phyloP scores from a whole-genome alignment of 768 basidiomycete species.

The Boletus patriciae region DNA sequence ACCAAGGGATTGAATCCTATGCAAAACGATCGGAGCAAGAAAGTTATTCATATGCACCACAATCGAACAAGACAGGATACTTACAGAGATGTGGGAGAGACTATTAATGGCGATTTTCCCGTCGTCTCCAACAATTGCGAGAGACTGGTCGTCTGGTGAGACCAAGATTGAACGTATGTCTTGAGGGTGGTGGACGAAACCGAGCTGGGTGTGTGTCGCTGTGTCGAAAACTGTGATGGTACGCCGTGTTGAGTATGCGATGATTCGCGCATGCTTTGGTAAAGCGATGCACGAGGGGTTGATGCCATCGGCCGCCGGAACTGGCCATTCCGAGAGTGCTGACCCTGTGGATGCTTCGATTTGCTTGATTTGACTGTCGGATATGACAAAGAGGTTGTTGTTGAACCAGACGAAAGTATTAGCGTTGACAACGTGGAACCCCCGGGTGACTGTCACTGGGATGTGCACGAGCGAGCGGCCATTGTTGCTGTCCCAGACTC shows the following conservation, averaged over 20 bases:
- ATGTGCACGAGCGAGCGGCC: neutral
- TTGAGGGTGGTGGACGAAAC: neutral
- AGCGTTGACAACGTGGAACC: neutral
- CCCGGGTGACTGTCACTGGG: neutral
- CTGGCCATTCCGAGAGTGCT: neutral
- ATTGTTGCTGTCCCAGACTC: neutral
- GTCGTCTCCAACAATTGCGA: neutral
- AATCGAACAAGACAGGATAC: neutral
- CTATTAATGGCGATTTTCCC: neutral
- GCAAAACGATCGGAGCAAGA: neutral
- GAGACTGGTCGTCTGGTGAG: no score
- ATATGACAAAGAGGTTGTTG: neutral
- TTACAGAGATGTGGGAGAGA: neutral
- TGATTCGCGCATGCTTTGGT: neutral
- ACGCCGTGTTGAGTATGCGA: neutral
- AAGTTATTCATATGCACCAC: neutral
- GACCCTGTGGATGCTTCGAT: conserved; percentile 3
- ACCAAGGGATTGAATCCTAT: neutral
- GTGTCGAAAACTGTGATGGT: neutral
- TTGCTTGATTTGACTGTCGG: neutral
- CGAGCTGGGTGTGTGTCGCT: neutral
- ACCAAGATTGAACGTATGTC: neutral
- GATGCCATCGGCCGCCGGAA: neutral
- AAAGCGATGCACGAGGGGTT: neutral
- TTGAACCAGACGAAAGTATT: conserved; percentile 9